These are phyloP conservation scores for Camelina neglecta DNA, from an alignment of 345 rosid species.

Conservation along the genomic window DNA sequence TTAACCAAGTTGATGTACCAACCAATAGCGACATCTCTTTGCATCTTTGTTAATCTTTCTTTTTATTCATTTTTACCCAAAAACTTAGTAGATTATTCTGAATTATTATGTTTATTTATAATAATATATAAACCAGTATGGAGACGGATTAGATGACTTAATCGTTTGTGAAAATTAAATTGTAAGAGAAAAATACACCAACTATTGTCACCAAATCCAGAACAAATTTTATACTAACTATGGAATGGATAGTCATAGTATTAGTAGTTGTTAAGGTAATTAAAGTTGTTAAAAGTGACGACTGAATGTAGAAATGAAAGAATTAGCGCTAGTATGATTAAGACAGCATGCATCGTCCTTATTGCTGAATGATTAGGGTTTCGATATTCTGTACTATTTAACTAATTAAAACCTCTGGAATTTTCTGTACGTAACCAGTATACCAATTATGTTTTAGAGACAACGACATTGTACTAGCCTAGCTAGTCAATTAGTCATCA, in stretches of 20 bases:
- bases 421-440: constrained; percentile 28
- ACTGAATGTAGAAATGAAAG: constrained; percentile 1
- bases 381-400: not conserved
- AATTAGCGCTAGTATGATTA: constrained; percentile 1
- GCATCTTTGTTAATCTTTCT: not conserved
- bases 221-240: not conserved
- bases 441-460: constrained; percentile 29
- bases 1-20: constrained; percentile 35
- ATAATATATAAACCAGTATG: not conserved
- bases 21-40: not conserved
- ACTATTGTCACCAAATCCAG: constrained; percentile 28
- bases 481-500: constrained; percentile 7
- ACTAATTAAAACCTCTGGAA: constrained; percentile 33
- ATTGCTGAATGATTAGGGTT: constrained; percentile 26
- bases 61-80: not conserved
- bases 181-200: constrained; percentile 5
- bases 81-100: not conserved
- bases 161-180: not conserved
- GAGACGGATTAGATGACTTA: not conserved
- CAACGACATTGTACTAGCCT: constrained; percentile 43
- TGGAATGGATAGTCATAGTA: not conserved
- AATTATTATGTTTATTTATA: not conserved
- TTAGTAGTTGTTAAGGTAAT: constrained; percentile 33
- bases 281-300: constrained; percentile 21
- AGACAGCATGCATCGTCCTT: constrained; percentile 35